Evolutionary conservation across 2,329 filamentous ascomycete species (phyloP), one percentile per base, ranked within the genome.

Genomic region (Mycosphaerella sp.): DNA sequence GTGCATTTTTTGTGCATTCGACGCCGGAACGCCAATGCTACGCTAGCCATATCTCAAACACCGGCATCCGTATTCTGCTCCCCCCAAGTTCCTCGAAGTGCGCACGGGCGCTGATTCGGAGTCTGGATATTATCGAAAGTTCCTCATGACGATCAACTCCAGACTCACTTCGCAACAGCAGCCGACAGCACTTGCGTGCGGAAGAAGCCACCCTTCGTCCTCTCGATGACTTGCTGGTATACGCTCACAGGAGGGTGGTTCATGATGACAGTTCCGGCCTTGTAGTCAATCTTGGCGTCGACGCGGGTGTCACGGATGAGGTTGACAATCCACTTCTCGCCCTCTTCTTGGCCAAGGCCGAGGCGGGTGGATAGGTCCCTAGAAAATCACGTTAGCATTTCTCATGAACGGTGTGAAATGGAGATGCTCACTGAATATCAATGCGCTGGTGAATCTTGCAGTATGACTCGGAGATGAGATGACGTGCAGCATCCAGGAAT

Each of bases 291-390:
- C 83, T 98, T 98, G 68, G 93, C 93, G 70, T 98, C 93, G 60
- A 98, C 87, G 59, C 91, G 83, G 23, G 93, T 98, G 76, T 98
- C 93, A 61, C 93, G 86, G 75, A 98, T 98, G 61, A 98, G 81
- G 79, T 98, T 98, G 66, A 98, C 93, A 69, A 98, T 98, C 93
- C 93, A 98, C 80, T 98, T 98, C 83, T 98, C 93, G 67, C 93
- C 93, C 69, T 97, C 93, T 69, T 95, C 89, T 67, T 91, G 85
- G 70, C 87, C 89, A 62, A 98, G 80, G 62, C 92, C 93, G 57
- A 98, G 84, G 71, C 93, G 88, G 60, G 84, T 86, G 62, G 90
- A 95, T 56, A 98, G 82, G 67, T 97, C 93, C 74, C 82, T 84
- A 21, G 26, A 59, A 59, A 3, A 7, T 41, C 2, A 31, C 64